Conservation (phyloP, 768 basidiomycete genomes). For the Vararia minispora region DNA sequence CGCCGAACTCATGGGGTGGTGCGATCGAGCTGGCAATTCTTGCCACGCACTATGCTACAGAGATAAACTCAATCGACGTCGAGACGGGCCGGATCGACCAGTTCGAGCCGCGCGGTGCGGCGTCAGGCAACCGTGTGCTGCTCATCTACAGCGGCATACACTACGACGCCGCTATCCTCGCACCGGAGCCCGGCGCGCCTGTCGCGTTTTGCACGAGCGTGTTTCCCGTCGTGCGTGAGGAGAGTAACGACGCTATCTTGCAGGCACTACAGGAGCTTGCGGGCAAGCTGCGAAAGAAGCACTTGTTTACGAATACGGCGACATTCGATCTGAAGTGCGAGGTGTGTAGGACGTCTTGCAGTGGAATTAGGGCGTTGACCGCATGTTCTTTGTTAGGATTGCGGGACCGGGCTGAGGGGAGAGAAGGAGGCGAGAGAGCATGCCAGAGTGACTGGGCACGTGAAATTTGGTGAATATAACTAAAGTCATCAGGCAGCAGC, state of each 20-base stretch:
- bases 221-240: constrained; percentile 47
- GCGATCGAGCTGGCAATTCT: constrained; percentile 90
- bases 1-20: constrained; percentile 83
- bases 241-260: constrained; percentile 43
- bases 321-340: constrained; percentile 89
- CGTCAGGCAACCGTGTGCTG: constrained; percentile 34
- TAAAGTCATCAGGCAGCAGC: too few relatives aligned
- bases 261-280: constrained; percentile 63
- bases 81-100: constrained; percentile 85
- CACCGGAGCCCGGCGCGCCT: constrained; percentile 68
- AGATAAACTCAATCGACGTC: constrained; percentile 86
- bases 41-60: constrained; percentile 68
- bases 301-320: constrained; percentile 83
- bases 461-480: constrained; percentile 78
- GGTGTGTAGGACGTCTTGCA: constrained; percentile 27
- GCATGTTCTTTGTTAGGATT: constrained; percentile 37
- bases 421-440: constrained; percentile 90
- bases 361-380: constrained; percentile 3
- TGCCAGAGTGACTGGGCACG: constrained; percentile 80
- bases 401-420: constrained; percentile 78
- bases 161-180: constrained; percentile 83
- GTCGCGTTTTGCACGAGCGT: constrained; percentile 76
- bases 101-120: constrained; percentile 46
- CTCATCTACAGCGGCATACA: constrained; percentile 95
- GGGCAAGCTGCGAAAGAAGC: constrained; percentile 57